These are phyloP conservation scores for Fraxinus americana DNA, from an alignment of 257 asterid species.

Conservation along the genomic window DNA sequence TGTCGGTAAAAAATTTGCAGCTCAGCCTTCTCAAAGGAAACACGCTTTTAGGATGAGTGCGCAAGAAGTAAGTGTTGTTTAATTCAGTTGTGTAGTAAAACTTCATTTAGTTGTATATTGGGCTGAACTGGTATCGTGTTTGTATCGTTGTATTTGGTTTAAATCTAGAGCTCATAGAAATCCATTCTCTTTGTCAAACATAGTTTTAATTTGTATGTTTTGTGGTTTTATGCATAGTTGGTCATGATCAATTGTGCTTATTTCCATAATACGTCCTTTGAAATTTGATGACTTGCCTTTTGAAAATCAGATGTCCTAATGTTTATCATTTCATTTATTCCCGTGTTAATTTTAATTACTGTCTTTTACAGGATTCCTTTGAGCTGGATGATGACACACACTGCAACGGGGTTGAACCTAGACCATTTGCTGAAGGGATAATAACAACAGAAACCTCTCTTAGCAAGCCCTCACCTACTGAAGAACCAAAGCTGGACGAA, in stretches of 20 bases:
- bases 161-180: neutral
- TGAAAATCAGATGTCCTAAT: neutral
- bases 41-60: slow-evolving; percentile 74
- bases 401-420: slow-evolving; percentile 42
- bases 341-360: slow-evolving; percentile 13
- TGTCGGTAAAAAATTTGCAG: slow-evolving; percentile 33
- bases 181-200: slow-evolving; percentile 5
- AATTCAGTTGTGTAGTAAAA: neutral
- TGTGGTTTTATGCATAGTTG: slow-evolving; percentile 12
- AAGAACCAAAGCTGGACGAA: slow-evolving; percentile 29
- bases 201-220: neutral
- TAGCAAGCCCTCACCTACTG: slow-evolving; percentile 32
- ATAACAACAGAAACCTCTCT: slow-evolving; percentile 27
- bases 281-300: neutral
- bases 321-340: neutral
- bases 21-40: slow-evolving; percentile 59
- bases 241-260: slow-evolving; percentile 3
- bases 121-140: slow-evolving; percentile 10
- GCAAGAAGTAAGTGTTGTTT: slow-evolving; percentile 54
- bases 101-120: neutral
- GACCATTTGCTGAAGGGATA: slow-evolving; percentile 33
- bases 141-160: neutral
- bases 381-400: slow-evolving; percentile 59
- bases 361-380: slow-evolving; percentile 43
- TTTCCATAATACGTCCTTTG: neutral